Base-by-base conservation (phyloP, 2,329 filamentous ascomycete species). In the Fusarium globosum region DNA sequence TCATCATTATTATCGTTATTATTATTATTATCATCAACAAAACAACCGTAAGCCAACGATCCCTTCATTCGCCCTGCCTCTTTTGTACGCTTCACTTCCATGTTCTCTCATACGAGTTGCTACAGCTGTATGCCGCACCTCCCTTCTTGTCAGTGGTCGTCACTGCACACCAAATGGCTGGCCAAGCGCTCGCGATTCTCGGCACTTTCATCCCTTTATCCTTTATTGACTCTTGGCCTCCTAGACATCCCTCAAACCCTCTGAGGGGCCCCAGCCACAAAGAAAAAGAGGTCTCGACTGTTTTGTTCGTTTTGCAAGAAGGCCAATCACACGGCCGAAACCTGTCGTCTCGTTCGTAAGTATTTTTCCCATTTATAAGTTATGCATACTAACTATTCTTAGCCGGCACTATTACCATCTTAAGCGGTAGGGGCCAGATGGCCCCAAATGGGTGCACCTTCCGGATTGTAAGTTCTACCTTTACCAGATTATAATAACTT, bases 321-420 rank as follows among this genome's bases (percentile, higher is more conserved):
- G 6, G 15, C n/a, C 6, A 43, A 43, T 0, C n/a, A 43, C 0
- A 43, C 41, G 0, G n/a, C 7, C 0, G 41, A 43, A 0, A 23
- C n/a, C 2, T 43, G n/a, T 0, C 41, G n/a, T 5, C 0, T 15
- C 2, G n/a, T 23, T 7, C n/a, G n/a, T 43, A 43, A 43, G 41
- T 43, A 18, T 39, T 36, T 28, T 7, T 21, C 15, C 15, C 13
- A 14, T 43, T 5, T 23, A 43, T 23, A 14, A 16, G 16, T 43
- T 43, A 23, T 23, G 15, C 41, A 43, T 23, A 43, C 10, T 43
- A 23, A 23, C n/a, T 16, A 11, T 12, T 12, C 41, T 43, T 43
- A 23, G n/a, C 41, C 0, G 41, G 41, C 0, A 18, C 41, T 1
- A 5, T 43, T 1, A 42, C 41, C 0, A 42, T 42, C 6, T 0